Evolutionary conservation across 2,329 filamentous ascomycete species (phyloP).

Genomic region (Scytalidium sp.): DNA sequence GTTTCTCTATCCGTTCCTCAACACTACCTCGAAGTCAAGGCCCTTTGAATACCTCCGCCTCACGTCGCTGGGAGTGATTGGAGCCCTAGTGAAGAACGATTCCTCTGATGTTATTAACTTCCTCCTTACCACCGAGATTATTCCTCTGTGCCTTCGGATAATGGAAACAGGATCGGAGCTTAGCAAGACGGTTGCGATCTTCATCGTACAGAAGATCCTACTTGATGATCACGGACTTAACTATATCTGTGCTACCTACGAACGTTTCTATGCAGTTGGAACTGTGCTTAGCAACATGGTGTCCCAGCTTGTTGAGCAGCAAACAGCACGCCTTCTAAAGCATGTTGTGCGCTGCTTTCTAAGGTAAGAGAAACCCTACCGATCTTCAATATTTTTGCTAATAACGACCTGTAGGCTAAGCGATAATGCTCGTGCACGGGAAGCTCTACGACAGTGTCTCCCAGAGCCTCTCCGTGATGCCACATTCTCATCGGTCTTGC

Average conservation of each 20-base stretch:
- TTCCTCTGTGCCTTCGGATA: constrained; percentile 92
- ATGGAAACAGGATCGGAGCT: constrained; percentile 99
- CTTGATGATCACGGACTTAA: constrained; percentile 95
- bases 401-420: constrained; percentile 62
- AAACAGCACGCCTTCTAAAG: constrained; percentile 92
- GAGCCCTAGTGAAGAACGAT: constrained; percentile 97
- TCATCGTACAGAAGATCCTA: constrained; percentile 98
- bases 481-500: constrained; percentile 92
- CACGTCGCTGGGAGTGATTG: constrained; percentile 94
- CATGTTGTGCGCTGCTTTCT: constrained; percentile 97
- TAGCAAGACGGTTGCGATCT: constrained; percentile 98
- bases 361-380: constrained; percentile 54
- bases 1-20: constrained; percentile 96
- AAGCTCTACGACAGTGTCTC: constrained; percentile 92
- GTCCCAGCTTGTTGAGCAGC: constrained; percentile 92
- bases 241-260: constrained; percentile 98
- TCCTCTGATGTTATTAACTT: constrained; percentile 99
- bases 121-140: constrained; percentile 96
- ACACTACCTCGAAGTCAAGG: constrained; percentile 96
- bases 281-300: constrained; percentile 99
- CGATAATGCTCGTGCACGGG: constrained; percentile 92
- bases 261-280: constrained; percentile 96
- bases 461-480: constrained; percentile 98
- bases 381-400: not conserved
- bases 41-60: constrained; percentile 97